These are phyloP conservation scores for Aureobasidium sp. DNA, from an alignment of 2,329 filamentous ascomycete species.

Conservation along the genomic window DNA sequence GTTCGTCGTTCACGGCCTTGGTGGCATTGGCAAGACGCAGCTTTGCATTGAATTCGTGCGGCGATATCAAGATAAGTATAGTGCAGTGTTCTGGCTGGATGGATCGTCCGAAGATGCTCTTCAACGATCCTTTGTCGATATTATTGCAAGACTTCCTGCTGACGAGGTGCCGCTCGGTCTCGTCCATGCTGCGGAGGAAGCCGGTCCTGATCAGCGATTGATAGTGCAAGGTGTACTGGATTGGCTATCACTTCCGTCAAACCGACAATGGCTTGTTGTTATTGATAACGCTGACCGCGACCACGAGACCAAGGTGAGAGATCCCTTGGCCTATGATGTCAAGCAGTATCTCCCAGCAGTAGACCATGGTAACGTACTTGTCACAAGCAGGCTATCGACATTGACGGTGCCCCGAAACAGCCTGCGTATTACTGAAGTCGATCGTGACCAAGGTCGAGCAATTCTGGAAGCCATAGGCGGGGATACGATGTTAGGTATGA, in stretches of 20 bases:
- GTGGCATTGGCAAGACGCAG: background rate
- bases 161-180: background rate
- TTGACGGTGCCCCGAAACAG: too few species aligned
- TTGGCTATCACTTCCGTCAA: background rate
- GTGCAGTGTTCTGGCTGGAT: background rate
- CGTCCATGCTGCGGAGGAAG: background rate
- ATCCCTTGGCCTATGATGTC: background rate
- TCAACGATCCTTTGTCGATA: background rate
- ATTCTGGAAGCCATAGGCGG: too few species aligned
- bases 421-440: too few species aligned
- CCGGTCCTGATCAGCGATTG: background rate
- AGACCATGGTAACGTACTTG: background rate
- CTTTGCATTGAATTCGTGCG: background rate
- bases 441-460: too few species aligned
- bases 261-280: background rate
- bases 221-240: background rate
- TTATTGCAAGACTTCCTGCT: background rate
- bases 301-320: background rate
- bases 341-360: background rate
- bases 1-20: background rate
- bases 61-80: background rate
- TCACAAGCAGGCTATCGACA: too few species aligned
- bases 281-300: constrained; percentile 5
- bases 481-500: too few species aligned
- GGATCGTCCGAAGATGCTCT: background rate